Percentiles rank a stretch among this genome's conserved stretches.
Conservation (phyloP, 73 alveolate genomes). For the Tetrahymena elliotti region DNA sequence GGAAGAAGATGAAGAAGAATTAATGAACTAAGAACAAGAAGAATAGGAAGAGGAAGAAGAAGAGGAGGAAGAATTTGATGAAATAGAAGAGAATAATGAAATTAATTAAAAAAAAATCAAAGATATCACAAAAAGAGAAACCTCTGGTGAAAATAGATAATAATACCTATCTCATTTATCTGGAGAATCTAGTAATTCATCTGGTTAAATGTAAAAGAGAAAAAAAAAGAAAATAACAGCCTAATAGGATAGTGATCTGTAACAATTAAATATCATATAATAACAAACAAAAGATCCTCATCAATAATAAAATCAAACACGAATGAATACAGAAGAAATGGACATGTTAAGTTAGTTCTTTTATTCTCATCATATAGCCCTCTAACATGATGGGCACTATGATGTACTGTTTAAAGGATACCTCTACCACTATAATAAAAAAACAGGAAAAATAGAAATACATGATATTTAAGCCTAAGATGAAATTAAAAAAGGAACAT, state of each 20-base stretch:
- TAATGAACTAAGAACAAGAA: not conserved
- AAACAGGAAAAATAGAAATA: constrained; percentile 24
- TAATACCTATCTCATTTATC: not conserved
- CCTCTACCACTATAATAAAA: constrained; percentile 24
- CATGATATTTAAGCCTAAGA: constrained; percentile 12
- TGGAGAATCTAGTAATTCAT: not conserved
- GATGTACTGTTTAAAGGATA: constrained; percentile 32
- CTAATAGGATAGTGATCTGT: not conserved
- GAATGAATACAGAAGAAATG: not conserved
- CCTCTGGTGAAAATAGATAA: not conserved
- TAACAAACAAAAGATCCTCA: not conserved
- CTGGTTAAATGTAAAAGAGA: not conserved
- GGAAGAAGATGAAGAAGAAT: not conserved
- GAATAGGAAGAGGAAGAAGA: not conserved
- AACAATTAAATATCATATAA: not conserved
- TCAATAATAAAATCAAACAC: not conserved
- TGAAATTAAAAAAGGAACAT: not conserved
- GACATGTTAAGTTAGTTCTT: constrained; percentile 9
- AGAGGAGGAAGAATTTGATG: not conserved
- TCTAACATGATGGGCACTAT: constrained; percentile 19
- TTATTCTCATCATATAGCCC: constrained; percentile 5
- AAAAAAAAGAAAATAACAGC: not conserved
- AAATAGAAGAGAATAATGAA: not conserved
- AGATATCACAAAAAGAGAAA: not conserved
- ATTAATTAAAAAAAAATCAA: not conserved